A percentile compares a stretch with the other conserved stretches of the same genome.
Conservation (phyloP, 805 yeast genomes). For the Candida insectalens region DNA sequence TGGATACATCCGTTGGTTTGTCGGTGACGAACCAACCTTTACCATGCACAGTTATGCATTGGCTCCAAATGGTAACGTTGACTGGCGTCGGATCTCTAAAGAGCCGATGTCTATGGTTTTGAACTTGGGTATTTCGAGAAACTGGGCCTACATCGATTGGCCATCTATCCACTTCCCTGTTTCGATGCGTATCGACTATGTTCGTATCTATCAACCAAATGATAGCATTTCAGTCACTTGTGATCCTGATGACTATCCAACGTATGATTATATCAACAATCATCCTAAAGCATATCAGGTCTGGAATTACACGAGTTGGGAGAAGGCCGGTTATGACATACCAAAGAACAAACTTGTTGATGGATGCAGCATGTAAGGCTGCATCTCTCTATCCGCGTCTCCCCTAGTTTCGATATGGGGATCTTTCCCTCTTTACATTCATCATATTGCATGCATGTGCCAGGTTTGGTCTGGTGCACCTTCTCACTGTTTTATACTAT, state of each 20-base stretch:
- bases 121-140: constrained; percentile 84
- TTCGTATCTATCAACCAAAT: constrained; percentile 83
- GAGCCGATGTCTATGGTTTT: constrained; percentile 90
- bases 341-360: constrained; percentile 53
- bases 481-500: no score
- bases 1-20: constrained; percentile 82
- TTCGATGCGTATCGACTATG: constrained; percentile 69
- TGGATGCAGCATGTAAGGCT: constrained; percentile 35
- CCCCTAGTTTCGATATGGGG: not conserved
- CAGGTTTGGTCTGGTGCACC: not conserved
- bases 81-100: constrained; percentile 68
- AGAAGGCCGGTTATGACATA: constrained; percentile 55
- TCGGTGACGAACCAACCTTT: constrained; percentile 71
- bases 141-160: constrained; percentile 96
- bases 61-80: constrained; percentile 87
- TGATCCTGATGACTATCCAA: constrained; percentile 82
- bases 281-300: constrained; percentile 66
- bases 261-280: constrained; percentile 65
- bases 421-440: not conserved
- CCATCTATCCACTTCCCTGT: constrained; percentile 69
- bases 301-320: constrained; percentile 68
- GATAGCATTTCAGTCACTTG: constrained; percentile 57
- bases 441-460: not conserved
- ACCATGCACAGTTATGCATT: constrained; percentile 67
- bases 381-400: no score